Conservation (phyloP, 371 early-diverging fungal species). For the Haplosporangium sp. region DNA sequence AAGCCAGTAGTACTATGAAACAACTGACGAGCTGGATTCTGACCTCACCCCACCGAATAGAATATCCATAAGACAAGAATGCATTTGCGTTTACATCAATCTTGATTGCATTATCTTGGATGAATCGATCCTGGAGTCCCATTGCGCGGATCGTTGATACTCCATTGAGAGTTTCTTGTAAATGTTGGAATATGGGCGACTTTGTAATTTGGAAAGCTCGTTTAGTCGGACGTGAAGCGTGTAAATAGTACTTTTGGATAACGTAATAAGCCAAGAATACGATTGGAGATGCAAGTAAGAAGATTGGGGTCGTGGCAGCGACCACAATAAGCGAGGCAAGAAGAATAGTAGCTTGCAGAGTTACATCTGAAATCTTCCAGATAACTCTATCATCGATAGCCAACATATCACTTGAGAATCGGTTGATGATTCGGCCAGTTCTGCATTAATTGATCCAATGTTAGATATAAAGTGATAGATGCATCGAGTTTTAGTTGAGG, state of each 20-base stretch:
- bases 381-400: slow-evolving; percentile 73
- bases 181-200: slow-evolving; percentile 80
- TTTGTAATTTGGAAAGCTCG: slow-evolving; percentile 79
- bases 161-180: slow-evolving; percentile 77
- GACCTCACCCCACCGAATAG: slow-evolving; percentile 84
- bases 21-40: slow-evolving; percentile 72
- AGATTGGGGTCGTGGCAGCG: slow-evolving; percentile 65
- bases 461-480: slow-evolving; percentile 28
- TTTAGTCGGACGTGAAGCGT: slow-evolving; percentile 75
- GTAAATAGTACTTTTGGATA: slow-evolving; percentile 72
- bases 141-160: slow-evolving; percentile 84
- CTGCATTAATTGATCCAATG: slow-evolving; percentile 29
- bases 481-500: slow-evolving; percentile 34
- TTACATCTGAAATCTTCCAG: slow-evolving; percentile 9
- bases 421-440: slow-evolving; percentile 81
- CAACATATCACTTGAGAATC: slow-evolving; percentile 80
- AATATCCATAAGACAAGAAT: slow-evolving; percentile 72
- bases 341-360: slow-evolving; percentile 62
- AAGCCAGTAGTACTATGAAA: slow-evolving; percentile 64
- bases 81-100: slow-evolving; percentile 71
- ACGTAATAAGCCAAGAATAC: slow-evolving; percentile 50
- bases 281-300: slow-evolving; percentile 41
- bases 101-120: slow-evolving; percentile 57
- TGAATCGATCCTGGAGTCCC: slow-evolving; percentile 66
- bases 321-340: slow-evolving; percentile 72